These are phyloP conservation scores for Arachnomyces sp. DNA, from an alignment of 2,329 filamentous ascomycete species.

Conservation along the genomic window DNA sequence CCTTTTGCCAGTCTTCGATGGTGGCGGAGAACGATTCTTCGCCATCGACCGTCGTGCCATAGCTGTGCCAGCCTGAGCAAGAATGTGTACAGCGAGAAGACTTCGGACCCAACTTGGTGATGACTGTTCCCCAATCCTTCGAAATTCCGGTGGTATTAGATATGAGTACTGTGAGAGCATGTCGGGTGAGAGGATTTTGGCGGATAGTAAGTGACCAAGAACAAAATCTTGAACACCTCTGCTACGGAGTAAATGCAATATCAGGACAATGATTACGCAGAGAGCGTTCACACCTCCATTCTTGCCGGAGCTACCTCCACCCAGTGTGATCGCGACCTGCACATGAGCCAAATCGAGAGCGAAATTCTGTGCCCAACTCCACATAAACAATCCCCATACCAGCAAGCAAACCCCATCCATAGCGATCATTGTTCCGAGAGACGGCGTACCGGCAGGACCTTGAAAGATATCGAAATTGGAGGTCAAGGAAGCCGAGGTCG, in stretches of 20 bases:
- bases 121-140: slow-evolving; percentile 23
- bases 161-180: slow-evolving; percentile 36
- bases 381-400: slow-evolving; percentile 73
- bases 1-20: slow-evolving; percentile 35
- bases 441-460: slow-evolving; percentile 76
- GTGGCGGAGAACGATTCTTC: slow-evolving; percentile 35
- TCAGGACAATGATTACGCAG: slow-evolving; percentile 38
- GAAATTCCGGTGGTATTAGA: slow-evolving; percentile 37
- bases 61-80: slow-evolving; percentile 41
- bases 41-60: slow-evolving; percentile 42
- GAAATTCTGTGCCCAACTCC: slow-evolving; percentile 79
- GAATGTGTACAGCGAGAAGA: slow-evolving; percentile 42
- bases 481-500: slow-evolving; percentile 64
- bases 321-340: slow-evolving; percentile 83
- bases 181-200: slow-evolving; percentile 37
- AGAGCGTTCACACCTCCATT: slow-evolving; percentile 39
- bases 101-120: slow-evolving; percentile 40
- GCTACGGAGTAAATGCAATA: slow-evolving; percentile 40
- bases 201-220: slow-evolving; percentile 35
- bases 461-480: slow-evolving; percentile 90
- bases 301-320: slow-evolving; percentile 59
- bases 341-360: slow-evolving; percentile 86
- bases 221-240: slow-evolving; percentile 45
- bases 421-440: slow-evolving; percentile 72
- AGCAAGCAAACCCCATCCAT: slow-evolving; percentile 78